Percentiles rank a stretch among this genome's conserved stretches.
These are phyloP conservation scores for Fusarium circinatum DNA, from an alignment of 2,329 filamentous ascomycete species.

Conservation along the genomic window DNA sequence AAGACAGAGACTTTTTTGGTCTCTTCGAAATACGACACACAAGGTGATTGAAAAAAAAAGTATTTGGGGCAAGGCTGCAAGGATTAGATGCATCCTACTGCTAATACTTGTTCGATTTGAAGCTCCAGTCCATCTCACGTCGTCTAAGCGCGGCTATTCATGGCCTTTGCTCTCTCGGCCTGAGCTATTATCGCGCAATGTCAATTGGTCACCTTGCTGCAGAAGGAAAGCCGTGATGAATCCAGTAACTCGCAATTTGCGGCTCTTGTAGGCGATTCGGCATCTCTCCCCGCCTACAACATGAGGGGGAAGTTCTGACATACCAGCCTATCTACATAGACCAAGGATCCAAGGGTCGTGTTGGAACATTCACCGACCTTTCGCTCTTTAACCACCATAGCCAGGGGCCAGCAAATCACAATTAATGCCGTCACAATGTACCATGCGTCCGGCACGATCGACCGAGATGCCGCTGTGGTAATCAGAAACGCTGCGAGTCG, in stretches of 20 bases:
- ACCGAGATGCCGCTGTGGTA: background rate
- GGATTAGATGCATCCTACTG: constrained; percentile 32
- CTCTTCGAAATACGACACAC: constrained; percentile 31
- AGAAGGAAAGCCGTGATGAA: background rate
- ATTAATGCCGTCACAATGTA: constrained; percentile 4
- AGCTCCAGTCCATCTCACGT: background rate
- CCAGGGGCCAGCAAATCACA: constrained; percentile 4
- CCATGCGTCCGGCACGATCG: background rate
- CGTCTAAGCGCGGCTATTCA: constrained; percentile 28
- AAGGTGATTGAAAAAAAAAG: constrained; percentile 16
- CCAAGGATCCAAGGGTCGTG: constrained; percentile 5
- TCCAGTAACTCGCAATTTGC: background rate
- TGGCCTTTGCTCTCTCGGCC: constrained; percentile 9
- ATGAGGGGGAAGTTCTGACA: background rate
- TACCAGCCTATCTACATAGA: background rate
- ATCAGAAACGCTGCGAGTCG: background rate
- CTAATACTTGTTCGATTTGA: constrained; percentile 36
- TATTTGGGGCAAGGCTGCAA: constrained; percentile 24
- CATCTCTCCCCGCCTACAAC: background rate
- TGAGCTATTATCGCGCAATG: background rate
- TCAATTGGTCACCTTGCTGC: background rate
- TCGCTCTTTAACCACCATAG: background rate
- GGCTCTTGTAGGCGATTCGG: background rate
- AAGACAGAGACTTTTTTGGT: constrained; percentile 7
- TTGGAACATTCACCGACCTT: constrained; percentile 8